Conservation (phyloP, 306 rosid species). For the Sphenostylis stenocarpa region DNA sequence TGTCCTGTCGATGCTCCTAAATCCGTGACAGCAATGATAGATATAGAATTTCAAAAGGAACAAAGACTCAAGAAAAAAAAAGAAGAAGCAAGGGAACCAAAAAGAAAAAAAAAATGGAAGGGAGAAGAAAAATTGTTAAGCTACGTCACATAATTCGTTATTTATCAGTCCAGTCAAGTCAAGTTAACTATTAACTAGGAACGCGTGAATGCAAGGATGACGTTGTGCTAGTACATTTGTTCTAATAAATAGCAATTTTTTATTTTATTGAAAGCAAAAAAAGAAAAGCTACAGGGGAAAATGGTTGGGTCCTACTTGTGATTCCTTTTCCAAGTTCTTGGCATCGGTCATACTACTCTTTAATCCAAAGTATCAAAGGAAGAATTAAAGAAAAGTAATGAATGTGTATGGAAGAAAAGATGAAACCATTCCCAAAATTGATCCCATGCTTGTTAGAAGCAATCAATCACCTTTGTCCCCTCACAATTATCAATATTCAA, state of each 20-base stretch:
- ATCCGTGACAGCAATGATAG: neutral
- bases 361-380: slow-evolving; percentile 2
- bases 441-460: slow-evolving; percentile 46
- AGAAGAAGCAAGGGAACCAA: neutral
- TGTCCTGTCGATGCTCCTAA: neutral
- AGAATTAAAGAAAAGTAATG: slow-evolving; percentile 33
- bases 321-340: slow-evolving; percentile 1
- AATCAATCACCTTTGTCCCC: slow-evolving; percentile 42
- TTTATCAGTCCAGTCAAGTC: neutral
- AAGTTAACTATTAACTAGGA: neutral
- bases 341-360: neutral
- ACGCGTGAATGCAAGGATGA: neutral
- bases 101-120: neutral
- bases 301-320: slow-evolving; percentile 3
- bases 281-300: slow-evolving; percentile 12
- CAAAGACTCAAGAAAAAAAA: neutral
- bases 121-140: neutral
- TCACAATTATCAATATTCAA: slow-evolving; percentile 47
- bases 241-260: neutral
- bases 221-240: neutral
- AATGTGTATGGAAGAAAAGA: slow-evolving; percentile 32
- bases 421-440: slow-evolving; percentile 56
- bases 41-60: neutral
- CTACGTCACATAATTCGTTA: neutral
- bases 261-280: neutral